Base-by-base conservation (phyloP, 1,284 basidiomycete species). In the Athelia psychrophila region DNA sequence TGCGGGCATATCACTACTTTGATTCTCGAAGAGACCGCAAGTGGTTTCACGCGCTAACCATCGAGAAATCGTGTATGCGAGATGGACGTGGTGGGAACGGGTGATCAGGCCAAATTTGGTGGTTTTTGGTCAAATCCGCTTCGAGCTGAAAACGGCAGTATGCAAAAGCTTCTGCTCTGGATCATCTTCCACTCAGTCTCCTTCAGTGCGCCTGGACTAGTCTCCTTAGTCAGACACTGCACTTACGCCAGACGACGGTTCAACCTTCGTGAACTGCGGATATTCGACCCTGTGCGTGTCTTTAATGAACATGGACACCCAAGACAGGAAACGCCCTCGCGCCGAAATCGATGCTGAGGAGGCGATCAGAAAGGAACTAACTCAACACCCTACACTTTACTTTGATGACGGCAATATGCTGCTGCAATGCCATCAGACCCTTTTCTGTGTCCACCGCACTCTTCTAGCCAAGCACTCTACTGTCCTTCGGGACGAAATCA, bases 371-470 rank as follows among this genome's bases (percentile, higher is more conserved):
- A 6, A 22, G 15, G 16, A 12, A 20, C 25, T 46, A n/a, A 46
- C 22, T 47, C 56, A 51, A 33, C 55, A 55, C 33, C 53, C 57
- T 2, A 53, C 50, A 1, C 51, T 54, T 15, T 58, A 54, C 49
- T 53, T 51, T 47, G 53, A 58, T 19, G 57, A 58, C 27, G 57
- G 57, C 16, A 56, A 56, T 33, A 27, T 54, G 13, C 52, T 58
- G 19, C 35, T 58, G 15, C 46, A 44, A 49, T 52, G 46, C 20
- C 33, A 40, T 24, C 52, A 54, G 16, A 58, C 49, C 6, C 51
- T 56, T 13, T 58, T 56, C 44, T 46, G 55, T 46, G 57, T 58
- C 15, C 57, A 58, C 24, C 53, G 53, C 23, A 46, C 55, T n/a
- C 20, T 56, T 2, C 24, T 58, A 15, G 19, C 49, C 15, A 54